Percentiles rank a stretch among this genome's conserved stretches.
Evolutionary conservation across 306 rosid species (phyloP).

Genomic region (Mimosa pudica): DNA sequence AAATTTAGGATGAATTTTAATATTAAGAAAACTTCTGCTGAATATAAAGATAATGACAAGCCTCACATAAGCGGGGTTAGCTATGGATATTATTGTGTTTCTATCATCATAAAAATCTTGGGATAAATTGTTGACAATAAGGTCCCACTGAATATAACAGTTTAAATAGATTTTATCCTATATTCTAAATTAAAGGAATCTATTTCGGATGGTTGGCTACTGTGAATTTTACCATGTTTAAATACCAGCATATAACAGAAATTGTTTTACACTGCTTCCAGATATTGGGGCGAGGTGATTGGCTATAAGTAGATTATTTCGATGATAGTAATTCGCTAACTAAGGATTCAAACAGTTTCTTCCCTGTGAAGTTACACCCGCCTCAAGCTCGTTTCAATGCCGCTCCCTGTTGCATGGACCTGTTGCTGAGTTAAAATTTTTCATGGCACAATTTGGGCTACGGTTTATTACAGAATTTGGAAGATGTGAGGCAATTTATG

Average conservation of each 20-base stretch:
- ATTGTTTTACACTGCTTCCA: conserved; percentile 61
- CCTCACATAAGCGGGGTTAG: too few relatives aligned
- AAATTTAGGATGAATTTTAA: conserved; percentile 26
- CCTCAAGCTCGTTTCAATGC: conserved; percentile 56
- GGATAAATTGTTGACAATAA: too few relatives aligned
- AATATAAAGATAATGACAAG: too few relatives aligned
- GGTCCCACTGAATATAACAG: too few relatives aligned
- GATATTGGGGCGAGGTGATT: conserved; percentile 75
- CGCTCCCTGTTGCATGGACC: conserved; percentile 37
- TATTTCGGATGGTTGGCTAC: too few relatives aligned
- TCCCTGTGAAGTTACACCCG: conserved; percentile 67
- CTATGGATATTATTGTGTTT: too few relatives aligned
- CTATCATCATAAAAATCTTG: too few relatives aligned
- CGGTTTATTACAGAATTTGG: conserved; percentile 55
- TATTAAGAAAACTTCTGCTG: conserved; percentile 14
- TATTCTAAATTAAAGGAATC: conserved; percentile 8
- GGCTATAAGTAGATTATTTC: conserved; percentile 53
- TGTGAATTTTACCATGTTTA: neutral
- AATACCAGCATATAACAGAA: neutral
- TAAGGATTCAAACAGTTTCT: conserved; percentile 63
- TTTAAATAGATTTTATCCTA: neutral
- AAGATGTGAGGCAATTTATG: conserved; percentile 46
- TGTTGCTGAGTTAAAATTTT: conserved; percentile 36
- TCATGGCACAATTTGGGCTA: conserved; percentile 47
- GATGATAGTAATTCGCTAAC: conserved; percentile 59